Conservation (phyloP, 2,329 filamentous ascomycete species). For the Colletotrichum noveboracense region DNA sequence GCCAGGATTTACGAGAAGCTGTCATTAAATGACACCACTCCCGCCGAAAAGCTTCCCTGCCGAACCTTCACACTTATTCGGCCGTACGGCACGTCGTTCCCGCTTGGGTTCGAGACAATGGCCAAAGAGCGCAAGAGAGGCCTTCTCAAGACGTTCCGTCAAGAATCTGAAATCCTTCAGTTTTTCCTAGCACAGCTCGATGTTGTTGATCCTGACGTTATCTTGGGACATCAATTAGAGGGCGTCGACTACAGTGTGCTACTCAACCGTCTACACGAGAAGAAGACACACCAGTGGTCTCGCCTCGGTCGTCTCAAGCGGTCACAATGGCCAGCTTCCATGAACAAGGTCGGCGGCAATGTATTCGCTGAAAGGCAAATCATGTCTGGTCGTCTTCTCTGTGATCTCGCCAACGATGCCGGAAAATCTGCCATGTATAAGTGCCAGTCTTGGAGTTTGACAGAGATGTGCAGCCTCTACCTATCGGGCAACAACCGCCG, state of each 20-base stretch:
- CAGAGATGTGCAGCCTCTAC: slow-evolving; percentile 95
- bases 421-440: slow-evolving; percentile 97
- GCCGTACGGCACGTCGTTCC: slow-evolving; percentile 74
- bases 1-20: slow-evolving; percentile 93
- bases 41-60: slow-evolving; percentile 86
- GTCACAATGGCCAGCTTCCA: slow-evolving; percentile 83
- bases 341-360: slow-evolving; percentile 84
- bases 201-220: slow-evolving; percentile 87
- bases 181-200: slow-evolving; percentile 91
- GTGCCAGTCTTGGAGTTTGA: slow-evolving; percentile 97
- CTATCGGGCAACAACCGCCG: slow-evolving; percentile 75
- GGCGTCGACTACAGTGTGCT: slow-evolving; percentile 95
- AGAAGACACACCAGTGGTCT: slow-evolving; percentile 94
- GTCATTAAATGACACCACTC: slow-evolving; percentile 83
- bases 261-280: slow-evolving; percentile 84
- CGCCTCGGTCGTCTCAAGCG: slow-evolving; percentile 87
- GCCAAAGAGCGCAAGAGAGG: slow-evolving; percentile 75
- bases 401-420: slow-evolving; percentile 94
- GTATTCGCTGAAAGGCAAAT: slow-evolving; percentile 94
- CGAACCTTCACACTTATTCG: slow-evolving; percentile 92
- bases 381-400: slow-evolving; percentile 86
- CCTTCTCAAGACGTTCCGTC: slow-evolving; percentile 80
- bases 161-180: slow-evolving; percentile 82
- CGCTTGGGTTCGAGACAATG: slow-evolving; percentile 83
- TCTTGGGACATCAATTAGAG: slow-evolving; percentile 94